Evolutionary conservation across 345 rosid species (phyloP).

Genomic region (Boechera stricta): DNA sequence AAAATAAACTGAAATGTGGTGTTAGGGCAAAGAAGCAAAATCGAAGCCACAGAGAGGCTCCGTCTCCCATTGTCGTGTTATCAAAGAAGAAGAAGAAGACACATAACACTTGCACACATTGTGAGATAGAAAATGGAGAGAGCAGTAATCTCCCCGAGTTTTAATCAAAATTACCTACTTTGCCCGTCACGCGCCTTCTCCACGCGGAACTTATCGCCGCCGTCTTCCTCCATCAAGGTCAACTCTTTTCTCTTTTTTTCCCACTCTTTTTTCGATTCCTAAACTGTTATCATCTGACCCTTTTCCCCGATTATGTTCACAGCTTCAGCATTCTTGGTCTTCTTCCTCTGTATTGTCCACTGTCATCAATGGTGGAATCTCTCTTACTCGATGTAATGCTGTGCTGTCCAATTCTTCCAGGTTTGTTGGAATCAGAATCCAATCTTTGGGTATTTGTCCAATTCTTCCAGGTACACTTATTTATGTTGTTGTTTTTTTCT

Average conservation of each 20-base stretch:
- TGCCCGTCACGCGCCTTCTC: conserved; percentile 52
- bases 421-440: neutral
- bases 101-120: neutral
- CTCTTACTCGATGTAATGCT: conserved; percentile 47
- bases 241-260: neutral
- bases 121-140: conserved; percentile 55
- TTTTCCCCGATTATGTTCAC: conserved; percentile 32
- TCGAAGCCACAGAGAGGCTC: neutral
- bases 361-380: conserved; percentile 40
- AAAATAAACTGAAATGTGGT: too few relatives aligned
- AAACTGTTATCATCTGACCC: neutral
- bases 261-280: conserved; percentile 1
- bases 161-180: conserved; percentile 51
- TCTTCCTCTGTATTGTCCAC: conserved; percentile 23
- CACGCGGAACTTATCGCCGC: conserved; percentile 38
- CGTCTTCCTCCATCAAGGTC: conserved; percentile 56
- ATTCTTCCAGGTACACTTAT: neutral
- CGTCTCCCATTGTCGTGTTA: conserved; percentile 19
- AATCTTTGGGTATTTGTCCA: neutral
- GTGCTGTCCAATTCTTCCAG: conserved; percentile 40
- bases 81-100: conserved; percentile 10
- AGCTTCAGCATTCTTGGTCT: conserved; percentile 48
- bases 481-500: neutral
- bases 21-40: too few relatives aligned
- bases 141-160: conserved; percentile 45